These are phyloP conservation scores for Erysimum cheiranthoides DNA, from an alignment of 345 rosid species.

Conservation along the genomic window DNA sequence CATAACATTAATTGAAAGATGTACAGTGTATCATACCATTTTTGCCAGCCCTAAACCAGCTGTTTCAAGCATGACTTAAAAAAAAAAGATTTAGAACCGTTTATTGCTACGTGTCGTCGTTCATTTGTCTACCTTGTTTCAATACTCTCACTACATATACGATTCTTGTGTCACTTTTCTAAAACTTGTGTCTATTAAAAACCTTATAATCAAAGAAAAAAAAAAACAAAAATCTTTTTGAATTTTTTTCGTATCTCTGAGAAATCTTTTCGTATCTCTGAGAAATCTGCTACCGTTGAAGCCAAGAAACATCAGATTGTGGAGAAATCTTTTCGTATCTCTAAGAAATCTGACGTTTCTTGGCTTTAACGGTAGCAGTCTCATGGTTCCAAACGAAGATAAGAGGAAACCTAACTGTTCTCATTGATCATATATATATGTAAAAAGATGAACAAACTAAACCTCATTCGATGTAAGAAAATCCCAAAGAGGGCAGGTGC, in stretches of 20 bases:
- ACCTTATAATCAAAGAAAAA: background rate
- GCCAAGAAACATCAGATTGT: background rate
- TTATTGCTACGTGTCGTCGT: no score
- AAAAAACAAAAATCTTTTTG: background rate
- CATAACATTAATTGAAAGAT: background rate
- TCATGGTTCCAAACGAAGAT: no score
- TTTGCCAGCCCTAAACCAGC: background rate
- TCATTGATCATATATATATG: no score
- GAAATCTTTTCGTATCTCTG: slow-evolving; percentile 42
- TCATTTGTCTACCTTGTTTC: background rate
- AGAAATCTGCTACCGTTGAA: slow-evolving; percentile 58
- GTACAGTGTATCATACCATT: background rate
- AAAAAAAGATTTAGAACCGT: no score
- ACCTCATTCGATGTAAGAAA: no score
- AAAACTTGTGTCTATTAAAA: background rate
- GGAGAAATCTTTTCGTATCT: no score
- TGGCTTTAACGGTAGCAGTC: no score
- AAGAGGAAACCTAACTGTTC: no score
- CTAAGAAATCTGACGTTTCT: no score
- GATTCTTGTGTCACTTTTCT: background rate
- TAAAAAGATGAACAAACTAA: no score
- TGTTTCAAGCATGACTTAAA: no score
- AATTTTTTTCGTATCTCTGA: slow-evolving; percentile 46
- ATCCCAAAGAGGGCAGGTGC: no score
- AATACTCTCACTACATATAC: background rate